Evolutionary conservation across 768 basidiomycete genomes (phyloP), one percentile per base, ranked within the genome.

Genomic region (Leccinellum albellum): DNA sequence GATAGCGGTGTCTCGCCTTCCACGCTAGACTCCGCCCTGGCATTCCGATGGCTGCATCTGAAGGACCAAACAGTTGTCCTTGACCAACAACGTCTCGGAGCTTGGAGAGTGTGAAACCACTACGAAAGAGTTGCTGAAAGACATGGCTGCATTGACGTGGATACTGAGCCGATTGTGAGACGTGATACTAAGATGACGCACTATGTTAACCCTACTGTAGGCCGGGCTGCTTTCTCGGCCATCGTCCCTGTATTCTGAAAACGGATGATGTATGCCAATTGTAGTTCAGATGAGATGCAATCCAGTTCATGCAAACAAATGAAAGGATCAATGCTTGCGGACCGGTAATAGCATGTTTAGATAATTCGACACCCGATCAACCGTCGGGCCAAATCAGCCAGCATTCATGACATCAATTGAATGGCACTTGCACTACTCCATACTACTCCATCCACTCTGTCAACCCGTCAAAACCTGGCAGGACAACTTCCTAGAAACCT

Each of bases 11-110:
- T 28, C 70, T 72, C 47, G 58, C 91, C 87, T 93, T 94, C 91
- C 91, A 94, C 51, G 84, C 85, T 55, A 94, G 72, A 71, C 91
- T 91, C 64, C 91, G 78, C n/a, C 91, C 91, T 55, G 82, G 71
- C 8, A 88, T 75, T 49, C 80, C 83, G 32, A 77, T 68, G 3
- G 73, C 66, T 54, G 71, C 73, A 54, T 78, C 73, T 4, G 74
- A 67, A 24, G 74, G 64, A 50, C 71, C 67, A 61, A 86, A 81
- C 17, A 92, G 69, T 15, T 82, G 80, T 64, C 85, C 85, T 56
- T 80, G 78, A 15, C 88, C 72, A 12, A 84, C 80, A 33, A 80
- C 78, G 69, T 93, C 88, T 68, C 82, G 84, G 60, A 89, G 71
- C 70, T 86, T 88, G 45, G 84, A 79, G 29, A 87, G 75, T 51